Percentiles rank a stretch among this genome's conserved stretches.
Conservation (phyloP, 345 rosid genomes). For the Chamaenerion angustifolium region DNA sequence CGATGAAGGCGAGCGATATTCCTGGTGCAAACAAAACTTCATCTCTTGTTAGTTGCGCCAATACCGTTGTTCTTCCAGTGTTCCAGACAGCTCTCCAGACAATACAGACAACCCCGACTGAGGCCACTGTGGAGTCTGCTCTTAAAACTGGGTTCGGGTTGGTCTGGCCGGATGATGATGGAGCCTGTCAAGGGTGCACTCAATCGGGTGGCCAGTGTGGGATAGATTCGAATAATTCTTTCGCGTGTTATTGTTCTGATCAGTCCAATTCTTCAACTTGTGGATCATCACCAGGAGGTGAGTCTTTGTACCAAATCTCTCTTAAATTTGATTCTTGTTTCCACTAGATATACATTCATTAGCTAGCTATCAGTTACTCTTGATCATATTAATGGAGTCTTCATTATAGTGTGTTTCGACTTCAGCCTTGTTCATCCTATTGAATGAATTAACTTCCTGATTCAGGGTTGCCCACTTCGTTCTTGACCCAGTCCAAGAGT, state of each 20-base stretch:
- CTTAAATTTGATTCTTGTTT: not conserved
- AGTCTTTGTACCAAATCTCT: no score
- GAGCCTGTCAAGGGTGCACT: not conserved
- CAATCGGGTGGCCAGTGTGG: conserved; percentile 10
- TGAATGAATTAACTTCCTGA: no score
- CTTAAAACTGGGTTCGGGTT: conserved; percentile 7
- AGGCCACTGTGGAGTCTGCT: not conserved
- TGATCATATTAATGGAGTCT: no score
- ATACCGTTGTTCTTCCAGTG: conserved; percentile 6
- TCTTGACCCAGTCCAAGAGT: no score
- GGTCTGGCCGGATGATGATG: conserved; percentile 3
- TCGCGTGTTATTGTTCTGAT: conserved; percentile 8
- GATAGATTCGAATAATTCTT: not conserved
- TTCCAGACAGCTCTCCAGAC: not conserved
- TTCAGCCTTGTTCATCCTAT: no score
- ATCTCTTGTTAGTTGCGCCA: conserved; percentile 1
- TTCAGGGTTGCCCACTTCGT: no score
- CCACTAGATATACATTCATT: no score
- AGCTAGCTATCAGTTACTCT: not conserved
- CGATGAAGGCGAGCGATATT: not conserved
- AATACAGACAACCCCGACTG: not conserved
- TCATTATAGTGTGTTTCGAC: no score
- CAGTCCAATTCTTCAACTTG: conserved; percentile 4
- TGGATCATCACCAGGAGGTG: not conserved
- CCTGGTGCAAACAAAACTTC: not conserved